Conservation (phyloP, 2,329 filamentous ascomycete genomes). For the Hypoxylon sp. region DNA sequence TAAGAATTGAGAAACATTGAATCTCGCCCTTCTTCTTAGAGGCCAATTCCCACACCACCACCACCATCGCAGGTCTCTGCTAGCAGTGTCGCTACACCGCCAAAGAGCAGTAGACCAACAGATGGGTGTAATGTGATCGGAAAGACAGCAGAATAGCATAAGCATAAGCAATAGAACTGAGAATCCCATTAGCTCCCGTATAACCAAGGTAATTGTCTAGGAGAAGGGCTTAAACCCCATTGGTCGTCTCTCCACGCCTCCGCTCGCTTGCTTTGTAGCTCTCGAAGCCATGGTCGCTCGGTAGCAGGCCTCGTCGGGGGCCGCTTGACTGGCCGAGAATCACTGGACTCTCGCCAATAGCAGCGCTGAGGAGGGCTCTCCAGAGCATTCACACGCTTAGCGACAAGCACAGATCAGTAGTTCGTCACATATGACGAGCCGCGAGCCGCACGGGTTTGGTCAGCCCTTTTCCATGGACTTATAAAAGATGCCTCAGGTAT, state of each 20-base stretch:
- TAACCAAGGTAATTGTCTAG: constrained; percentile 40
- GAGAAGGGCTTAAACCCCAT: constrained; percentile 44
- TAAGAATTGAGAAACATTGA: constrained; percentile 48
- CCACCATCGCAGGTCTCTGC: constrained; percentile 30
- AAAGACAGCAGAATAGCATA: constrained; percentile 41
- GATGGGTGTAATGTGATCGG: constrained; percentile 40
- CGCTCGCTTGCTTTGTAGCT: constrained; percentile 48
- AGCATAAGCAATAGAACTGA: constrained; percentile 45
- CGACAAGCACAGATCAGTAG: constrained; percentile 56
- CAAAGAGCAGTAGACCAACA: constrained; percentile 31
- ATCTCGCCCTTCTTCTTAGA: constrained; percentile 41
- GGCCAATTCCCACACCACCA: constrained; percentile 47
- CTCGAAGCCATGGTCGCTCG: constrained; percentile 47
- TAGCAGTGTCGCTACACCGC: constrained; percentile 42
- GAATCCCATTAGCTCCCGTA: constrained; percentile 51
- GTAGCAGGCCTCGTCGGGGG: constrained; percentile 44
- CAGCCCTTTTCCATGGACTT: constrained; percentile 33
- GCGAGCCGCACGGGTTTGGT: constrained; percentile 48
- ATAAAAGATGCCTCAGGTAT: constrained; percentile 37
- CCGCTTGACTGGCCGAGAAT: constrained; percentile 52
- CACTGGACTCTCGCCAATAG: constrained; percentile 54
- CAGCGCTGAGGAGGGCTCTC: constrained; percentile 42
- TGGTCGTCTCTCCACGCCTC: constrained; percentile 47
- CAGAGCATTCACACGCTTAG: constrained; percentile 46
- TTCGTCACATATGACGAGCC: constrained; percentile 52